Evolutionary conservation across 2,329 filamentous ascomycete species (phyloP).

Genomic region (Calonectria henricotiae): DNA sequence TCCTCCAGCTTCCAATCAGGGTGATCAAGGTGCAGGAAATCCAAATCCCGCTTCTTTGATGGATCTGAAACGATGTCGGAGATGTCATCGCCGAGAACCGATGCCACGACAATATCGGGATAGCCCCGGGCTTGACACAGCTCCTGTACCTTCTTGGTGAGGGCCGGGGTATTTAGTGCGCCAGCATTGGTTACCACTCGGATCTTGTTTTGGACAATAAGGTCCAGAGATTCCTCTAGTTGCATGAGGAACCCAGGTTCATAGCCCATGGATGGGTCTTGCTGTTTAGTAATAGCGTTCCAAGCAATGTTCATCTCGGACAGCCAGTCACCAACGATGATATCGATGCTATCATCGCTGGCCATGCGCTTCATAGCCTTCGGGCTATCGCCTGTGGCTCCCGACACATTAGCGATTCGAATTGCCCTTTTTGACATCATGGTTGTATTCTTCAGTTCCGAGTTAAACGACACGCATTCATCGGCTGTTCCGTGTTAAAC

Average conservation of each 20-base stretch:
- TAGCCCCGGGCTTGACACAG: conserved; percentile 54
- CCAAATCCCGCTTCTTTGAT: conserved; percentile 35
- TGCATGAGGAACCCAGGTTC: conserved; percentile 62
- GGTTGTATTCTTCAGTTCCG: conserved; percentile 2
- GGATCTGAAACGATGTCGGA: conserved; percentile 49
- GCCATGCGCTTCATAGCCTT: conserved; percentile 57
- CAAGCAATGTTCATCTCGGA: conserved; percentile 69
- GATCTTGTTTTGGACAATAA: conserved; percentile 56
- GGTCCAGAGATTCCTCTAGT: conserved; percentile 60
- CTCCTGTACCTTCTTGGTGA: conserved; percentile 53
- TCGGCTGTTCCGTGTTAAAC: not conserved
- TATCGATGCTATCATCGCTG: conserved; percentile 54
- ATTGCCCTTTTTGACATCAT: conserved; percentile 54
- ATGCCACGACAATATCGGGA: conserved; percentile 56
- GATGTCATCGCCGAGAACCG: conserved; percentile 61
- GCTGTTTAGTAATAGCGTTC: conserved; percentile 57
- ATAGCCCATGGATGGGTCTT: conserved; percentile 56
- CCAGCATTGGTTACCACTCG: conserved; percentile 62
- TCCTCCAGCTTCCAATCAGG: conserved; percentile 52
- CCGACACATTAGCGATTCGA: conserved; percentile 57
- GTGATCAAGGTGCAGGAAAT: conserved; percentile 53
- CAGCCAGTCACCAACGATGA: conserved; percentile 61
- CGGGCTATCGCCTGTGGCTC: conserved; percentile 56
- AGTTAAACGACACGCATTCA: not conserved
- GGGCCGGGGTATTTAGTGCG: conserved; percentile 57